phyloP scores from a whole-genome alignment of 495 filamentous ascomycete genomes.

The Hyaloscypha variabilis region DNA sequence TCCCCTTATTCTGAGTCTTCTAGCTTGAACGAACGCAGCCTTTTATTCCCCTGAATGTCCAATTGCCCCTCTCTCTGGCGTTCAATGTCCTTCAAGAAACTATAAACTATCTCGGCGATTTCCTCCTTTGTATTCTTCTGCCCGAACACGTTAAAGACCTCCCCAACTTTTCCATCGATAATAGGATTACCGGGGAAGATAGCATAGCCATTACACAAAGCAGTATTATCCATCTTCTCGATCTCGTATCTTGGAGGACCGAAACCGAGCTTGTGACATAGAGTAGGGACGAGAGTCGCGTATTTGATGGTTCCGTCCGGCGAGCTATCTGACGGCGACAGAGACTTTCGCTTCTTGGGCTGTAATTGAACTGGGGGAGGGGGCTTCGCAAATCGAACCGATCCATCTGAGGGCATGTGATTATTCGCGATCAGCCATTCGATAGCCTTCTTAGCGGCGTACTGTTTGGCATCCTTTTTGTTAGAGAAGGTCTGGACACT shows the following conservation, averaged over 20 bases:
- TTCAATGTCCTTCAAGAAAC: conserved; percentile 37
- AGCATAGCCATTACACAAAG: conserved; percentile 33
- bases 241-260: conserved; percentile 22
- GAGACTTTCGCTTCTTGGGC: not conserved
- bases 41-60: conserved; percentile 21
- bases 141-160: conserved; percentile 44
- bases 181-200: conserved; percentile 34
- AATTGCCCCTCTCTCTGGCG: conserved; percentile 21
- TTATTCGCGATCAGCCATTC: conserved; percentile 28
- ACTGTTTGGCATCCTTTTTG: conserved; percentile 23
- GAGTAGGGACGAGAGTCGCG: conserved; percentile 18
- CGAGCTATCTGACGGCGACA: not conserved
- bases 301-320: not conserved
- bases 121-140: conserved; percentile 51
- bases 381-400: conserved; percentile 24
- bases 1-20: not conserved
- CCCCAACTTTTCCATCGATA: conserved; percentile 39
- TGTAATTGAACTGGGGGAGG: not conserved
- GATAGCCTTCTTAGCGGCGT: conserved; percentile 28
- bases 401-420: conserved; percentile 25
- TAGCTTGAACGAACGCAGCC: not conserved
- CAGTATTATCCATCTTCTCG: conserved; percentile 10
- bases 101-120: conserved; percentile 39
- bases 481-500: not conserved
- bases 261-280: conserved; percentile 25